Evolutionary conservation across 495 filamentous ascomycete genomes (phyloP).

Genomic region (Hypoxylon lenormandii): DNA sequence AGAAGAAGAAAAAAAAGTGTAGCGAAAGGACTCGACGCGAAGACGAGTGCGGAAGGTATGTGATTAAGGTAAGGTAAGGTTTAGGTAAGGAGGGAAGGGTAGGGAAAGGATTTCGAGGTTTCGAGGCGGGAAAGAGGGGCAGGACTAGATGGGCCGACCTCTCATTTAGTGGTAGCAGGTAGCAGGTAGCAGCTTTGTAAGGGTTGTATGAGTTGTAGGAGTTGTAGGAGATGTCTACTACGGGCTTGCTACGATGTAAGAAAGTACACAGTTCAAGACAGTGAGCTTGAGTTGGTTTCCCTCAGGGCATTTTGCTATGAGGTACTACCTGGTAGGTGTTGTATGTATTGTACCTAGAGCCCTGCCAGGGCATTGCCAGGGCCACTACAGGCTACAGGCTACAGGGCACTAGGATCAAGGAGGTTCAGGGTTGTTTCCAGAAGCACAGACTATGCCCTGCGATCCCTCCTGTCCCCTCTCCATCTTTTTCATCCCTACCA

Average conservation of each 20-base stretch:
- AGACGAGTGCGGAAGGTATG: slow-evolving; percentile 33
- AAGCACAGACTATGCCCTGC: slow-evolving; percentile 10
- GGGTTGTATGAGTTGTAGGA: no score
- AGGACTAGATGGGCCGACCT: slow-evolving; percentile 48
- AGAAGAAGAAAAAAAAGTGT: slow-evolving; percentile 17
- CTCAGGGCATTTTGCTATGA: no score
- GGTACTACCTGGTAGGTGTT: no score
- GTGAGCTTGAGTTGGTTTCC: no score
- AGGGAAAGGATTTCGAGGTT: slow-evolving; percentile 46
- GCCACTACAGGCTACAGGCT: no score
- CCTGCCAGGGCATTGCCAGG: no score
- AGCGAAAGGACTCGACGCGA: slow-evolving; percentile 42
- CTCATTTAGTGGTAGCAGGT: slow-evolving; percentile 25
- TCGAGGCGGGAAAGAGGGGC: slow-evolving; percentile 42
- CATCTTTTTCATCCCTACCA: background rate
- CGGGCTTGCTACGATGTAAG: no score
- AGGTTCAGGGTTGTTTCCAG: slow-evolving; percentile 5
- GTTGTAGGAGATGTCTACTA: no score
- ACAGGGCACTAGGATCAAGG: no score
- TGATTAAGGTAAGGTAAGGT: slow-evolving; percentile 30
- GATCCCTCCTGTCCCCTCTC: background rate
- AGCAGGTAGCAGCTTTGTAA: background rate
- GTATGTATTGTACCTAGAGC: no score
- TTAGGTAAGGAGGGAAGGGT: slow-evolving; percentile 39
- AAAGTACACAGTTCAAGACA: no score